Base-by-base conservation (phyloP, 1,284 basidiomycete species). In the Erythrobasidium hasegawianum region DNA sequence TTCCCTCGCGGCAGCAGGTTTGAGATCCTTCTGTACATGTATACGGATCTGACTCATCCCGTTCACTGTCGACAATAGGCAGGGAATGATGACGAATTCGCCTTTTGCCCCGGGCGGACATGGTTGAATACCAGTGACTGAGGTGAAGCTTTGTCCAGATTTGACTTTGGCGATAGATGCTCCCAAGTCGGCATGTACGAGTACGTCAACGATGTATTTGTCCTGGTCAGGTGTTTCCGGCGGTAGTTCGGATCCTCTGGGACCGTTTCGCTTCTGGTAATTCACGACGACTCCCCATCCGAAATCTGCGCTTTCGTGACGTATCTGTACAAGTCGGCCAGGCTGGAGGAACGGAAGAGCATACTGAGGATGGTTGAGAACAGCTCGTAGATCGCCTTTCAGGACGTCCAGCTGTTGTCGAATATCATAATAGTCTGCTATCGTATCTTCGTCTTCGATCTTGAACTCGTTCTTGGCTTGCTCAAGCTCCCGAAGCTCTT, bases 221-320 rank as follows among this genome's bases (percentile, higher is more conserved):
- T 91, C 87, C 74, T 96, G 93, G 0, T 92, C 85, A 13, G 88
- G 85, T 52, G 92, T 89, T 20, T 83, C 77, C 64, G 81, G 81
- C 78, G 81, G 75, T 82, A 86, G 64, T 14, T 57, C 39, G 5
- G 39, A 38, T 55, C 22, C 73, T 71, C 58, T 74, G 59, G 57
- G 72, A 58, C 55, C 72, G 4, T 69, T 13, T 14, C 90, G 85
- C 79, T 96, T 97, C 76, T 91, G 87, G 76, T 88, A 97, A 74
- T 90, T 93, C 72, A 97, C 84, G 47, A 97, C 85, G 39, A 90
- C 85, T 55, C 93, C 93, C 96, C 96, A 98, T 4, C 94, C 95
- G 78, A 96, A 98, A 78, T 98, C 90, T 26, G 88, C 80, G 60
- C 88, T 87, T 65, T 87, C 85, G 75, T 96, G 84, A 73, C 88